Conservation (phyloP, 2,329 filamentous ascomycete species). For the Botrytis sinoallii region DNA sequence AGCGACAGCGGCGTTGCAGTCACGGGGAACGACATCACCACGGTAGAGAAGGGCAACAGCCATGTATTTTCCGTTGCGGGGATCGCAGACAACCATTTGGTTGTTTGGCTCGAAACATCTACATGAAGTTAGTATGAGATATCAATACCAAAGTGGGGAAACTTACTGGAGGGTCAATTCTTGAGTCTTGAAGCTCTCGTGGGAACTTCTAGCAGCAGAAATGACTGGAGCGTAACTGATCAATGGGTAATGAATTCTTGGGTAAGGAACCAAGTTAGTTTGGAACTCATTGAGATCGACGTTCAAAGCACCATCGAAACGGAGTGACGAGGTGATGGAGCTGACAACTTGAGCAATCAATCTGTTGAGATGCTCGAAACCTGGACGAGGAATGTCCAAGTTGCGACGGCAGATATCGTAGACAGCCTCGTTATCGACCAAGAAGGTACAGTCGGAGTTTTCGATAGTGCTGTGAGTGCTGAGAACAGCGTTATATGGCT, state of each 20-base stretch:
- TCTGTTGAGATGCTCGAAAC: slow-evolving; percentile 63
- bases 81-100: slow-evolving; percentile 66
- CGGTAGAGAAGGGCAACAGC: slow-evolving; percentile 64
- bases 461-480: slow-evolving; percentile 59
- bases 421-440: slow-evolving; percentile 67
- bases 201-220: slow-evolving; percentile 56
- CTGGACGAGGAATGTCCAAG: slow-evolving; percentile 61
- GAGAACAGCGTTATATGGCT: slow-evolving; percentile 65
- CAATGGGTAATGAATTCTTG: slow-evolving; percentile 64
- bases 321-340: slow-evolving; percentile 62
- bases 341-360: slow-evolving; percentile 66
- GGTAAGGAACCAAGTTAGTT: slow-evolving; percentile 66
- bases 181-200: slow-evolving; percentile 64
- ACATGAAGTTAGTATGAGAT: slow-evolving; percentile 17
- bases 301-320: slow-evolving; percentile 64
- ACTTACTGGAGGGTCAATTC: slow-evolving; percentile 62
- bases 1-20: slow-evolving; percentile 57
- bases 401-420: slow-evolving; percentile 66
- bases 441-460: slow-evolving; percentile 65
- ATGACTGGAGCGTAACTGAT: slow-evolving; percentile 65
- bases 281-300: slow-evolving; percentile 69
- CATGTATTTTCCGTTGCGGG: slow-evolving; percentile 67
- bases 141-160: not conserved
- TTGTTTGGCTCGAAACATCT: slow-evolving; percentile 64
- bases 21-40: slow-evolving; percentile 61